Conservation (phyloP, 2,329 filamentous ascomycete species). For the Arthrocladium fulminans region DNA sequence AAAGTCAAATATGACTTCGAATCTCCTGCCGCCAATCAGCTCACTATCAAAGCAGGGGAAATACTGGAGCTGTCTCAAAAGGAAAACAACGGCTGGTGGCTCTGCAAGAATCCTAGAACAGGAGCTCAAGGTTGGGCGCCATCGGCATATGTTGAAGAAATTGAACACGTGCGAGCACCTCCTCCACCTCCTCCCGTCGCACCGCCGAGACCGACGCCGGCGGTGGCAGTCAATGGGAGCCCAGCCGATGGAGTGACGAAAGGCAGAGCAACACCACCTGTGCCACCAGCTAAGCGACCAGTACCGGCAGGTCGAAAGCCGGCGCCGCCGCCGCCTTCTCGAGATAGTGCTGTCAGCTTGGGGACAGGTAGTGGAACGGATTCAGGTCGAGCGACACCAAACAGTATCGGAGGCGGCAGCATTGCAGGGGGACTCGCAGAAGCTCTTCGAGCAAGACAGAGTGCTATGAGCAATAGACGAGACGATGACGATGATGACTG, state of each 20-base stretch:
- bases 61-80: slow-evolving; percentile 86
- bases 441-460: slow-evolving; percentile 66
- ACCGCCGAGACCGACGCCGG: slow-evolving; percentile 52
- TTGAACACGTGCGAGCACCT: slow-evolving; percentile 49
- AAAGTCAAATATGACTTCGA: slow-evolving; percentile 90
- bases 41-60: slow-evolving; percentile 70
- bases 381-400: slow-evolving; percentile 64
- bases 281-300: slow-evolving; percentile 73
- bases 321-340: slow-evolving; percentile 49
- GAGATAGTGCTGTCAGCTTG: slow-evolving; percentile 53
- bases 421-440: slow-evolving; percentile 67
- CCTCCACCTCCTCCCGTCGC: slow-evolving; percentile 47
- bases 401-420: slow-evolving; percentile 46
- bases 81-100: slow-evolving; percentile 95
- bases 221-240: slow-evolving; percentile 27
- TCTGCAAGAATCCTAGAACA: slow-evolving; percentile 63
- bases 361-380: slow-evolving; percentile 45
- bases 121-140: slow-evolving; percentile 86
- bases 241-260: slow-evolving; percentile 34
- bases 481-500: slow-evolving; percentile 62
- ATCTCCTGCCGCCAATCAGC: slow-evolving; percentile 74
- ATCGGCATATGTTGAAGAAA: slow-evolving; percentile 83
- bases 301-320: slow-evolving; percentile 61
- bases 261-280: slow-evolving; percentile 63
- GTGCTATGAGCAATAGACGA: slow-evolving; percentile 59